Conservation (phyloP, 2,329 filamentous ascomycete genomes). For the Ustulina deusta region DNA sequence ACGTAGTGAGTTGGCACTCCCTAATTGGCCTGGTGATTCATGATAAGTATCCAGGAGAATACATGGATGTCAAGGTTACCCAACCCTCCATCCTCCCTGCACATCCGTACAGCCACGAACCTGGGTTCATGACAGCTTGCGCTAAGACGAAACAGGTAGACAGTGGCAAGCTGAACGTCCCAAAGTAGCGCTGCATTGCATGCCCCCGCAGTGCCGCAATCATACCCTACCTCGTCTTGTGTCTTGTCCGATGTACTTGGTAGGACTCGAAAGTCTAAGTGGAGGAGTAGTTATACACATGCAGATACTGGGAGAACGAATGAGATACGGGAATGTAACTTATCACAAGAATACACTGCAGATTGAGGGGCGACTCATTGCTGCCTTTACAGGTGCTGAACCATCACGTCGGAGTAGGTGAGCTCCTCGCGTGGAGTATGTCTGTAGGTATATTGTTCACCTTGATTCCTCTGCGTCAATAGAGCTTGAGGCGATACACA, state of each 20-base stretch:
- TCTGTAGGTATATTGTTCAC: conserved; percentile 3
- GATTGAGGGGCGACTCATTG: conserved; percentile 5
- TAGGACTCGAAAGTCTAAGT: neutral
- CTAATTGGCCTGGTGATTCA: conserved; percentile 7
- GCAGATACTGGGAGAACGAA: neutral
- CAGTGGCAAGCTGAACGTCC: conserved; percentile 31
- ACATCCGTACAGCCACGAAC: neutral
- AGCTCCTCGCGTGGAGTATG: conserved; percentile 3
- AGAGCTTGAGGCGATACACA: neutral
- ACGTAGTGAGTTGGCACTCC: conserved; percentile 1
- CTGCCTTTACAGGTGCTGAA: neutral
- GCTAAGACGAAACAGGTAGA: conserved; percentile 17
- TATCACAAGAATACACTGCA: neutral
- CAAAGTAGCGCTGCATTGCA: conserved; percentile 13
- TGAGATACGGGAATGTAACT: neutral
- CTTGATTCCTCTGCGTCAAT: neutral
- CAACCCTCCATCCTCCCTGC: neutral
- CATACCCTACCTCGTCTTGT: neutral
- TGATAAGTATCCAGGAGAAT: neutral
- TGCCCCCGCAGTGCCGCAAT: conserved; percentile 15
- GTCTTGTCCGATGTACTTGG: too few species aligned
- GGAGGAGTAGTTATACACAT: neutral
- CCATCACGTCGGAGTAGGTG: conserved; percentile 1
- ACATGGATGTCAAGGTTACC: neutral
- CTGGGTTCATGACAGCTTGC: conserved; percentile 5